Percentiles rank a stretch among this genome's conserved stretches.
Evolutionary conservation across 2,329 filamentous ascomycete species (phyloP).

Genomic region (Immersiporthe knoxdaviesiana): DNA sequence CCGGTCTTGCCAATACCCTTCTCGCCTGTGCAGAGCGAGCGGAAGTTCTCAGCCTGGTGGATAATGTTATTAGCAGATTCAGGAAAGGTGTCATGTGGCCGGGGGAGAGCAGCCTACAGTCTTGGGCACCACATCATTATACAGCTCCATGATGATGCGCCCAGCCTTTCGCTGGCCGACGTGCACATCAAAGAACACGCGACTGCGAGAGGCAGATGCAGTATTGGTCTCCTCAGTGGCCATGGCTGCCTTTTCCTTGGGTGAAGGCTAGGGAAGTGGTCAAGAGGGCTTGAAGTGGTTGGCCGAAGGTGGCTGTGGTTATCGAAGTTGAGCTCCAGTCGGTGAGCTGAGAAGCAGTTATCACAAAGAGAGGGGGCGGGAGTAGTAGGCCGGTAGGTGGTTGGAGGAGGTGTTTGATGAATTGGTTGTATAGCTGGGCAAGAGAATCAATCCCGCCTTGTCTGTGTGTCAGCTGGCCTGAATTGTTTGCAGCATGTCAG

Average conservation of each 20-base stretch:
- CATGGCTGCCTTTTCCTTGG: conserved; percentile 40
- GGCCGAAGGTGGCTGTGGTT: background rate
- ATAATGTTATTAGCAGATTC: background rate
- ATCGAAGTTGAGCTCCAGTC: background rate
- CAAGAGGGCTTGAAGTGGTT: background rate
- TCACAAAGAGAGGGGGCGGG: too few species aligned
- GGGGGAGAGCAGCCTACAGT: conserved; percentile 48
- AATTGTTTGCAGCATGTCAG: background rate
- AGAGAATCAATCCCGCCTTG: background rate
- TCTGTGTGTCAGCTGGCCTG: background rate
- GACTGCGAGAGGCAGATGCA: conserved; percentile 61
- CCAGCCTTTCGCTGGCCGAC: conserved; percentile 76
- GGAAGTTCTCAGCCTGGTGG: conserved; percentile 80
- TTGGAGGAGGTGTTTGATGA: background rate
- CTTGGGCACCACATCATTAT: conserved; percentile 79
- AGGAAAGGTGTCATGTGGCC: background rate
- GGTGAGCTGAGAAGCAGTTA: background rate
- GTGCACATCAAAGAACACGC: conserved; percentile 92
- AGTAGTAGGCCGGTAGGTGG: too few species aligned
- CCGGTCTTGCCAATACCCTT: conserved; percentile 82
- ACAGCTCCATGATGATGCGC: conserved; percentile 85
- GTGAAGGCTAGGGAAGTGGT: background rate
- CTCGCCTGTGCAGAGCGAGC: conserved; percentile 90
- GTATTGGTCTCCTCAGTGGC: conserved; percentile 43
- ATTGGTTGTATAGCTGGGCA: background rate